These are phyloP conservation scores for Entelexis sorbosivorans DNA, from an alignment of 1,139 yeast genomes.

Conservation along the genomic window DNA sequence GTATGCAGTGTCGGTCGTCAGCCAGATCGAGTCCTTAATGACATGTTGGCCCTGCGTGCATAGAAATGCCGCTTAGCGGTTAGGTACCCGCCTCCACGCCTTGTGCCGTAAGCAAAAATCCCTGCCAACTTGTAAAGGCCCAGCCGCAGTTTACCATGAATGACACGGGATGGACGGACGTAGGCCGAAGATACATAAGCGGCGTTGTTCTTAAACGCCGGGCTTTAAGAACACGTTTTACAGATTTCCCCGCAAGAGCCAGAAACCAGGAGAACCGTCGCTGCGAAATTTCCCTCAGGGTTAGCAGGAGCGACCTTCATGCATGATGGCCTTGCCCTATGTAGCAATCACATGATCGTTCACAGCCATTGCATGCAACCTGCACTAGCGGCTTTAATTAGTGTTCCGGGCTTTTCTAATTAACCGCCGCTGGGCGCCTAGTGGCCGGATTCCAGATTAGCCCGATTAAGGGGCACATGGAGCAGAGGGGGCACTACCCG, in stretches of 20 bases:
- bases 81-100: slow-evolving; percentile 4
- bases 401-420: neutral
- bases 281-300: neutral
- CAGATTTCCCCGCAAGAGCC: neutral
- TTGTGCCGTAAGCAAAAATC: neutral
- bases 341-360: neutral
- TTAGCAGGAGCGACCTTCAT: neutral
- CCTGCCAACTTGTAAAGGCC: neutral
- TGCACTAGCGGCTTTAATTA: slow-evolving; percentile 1
- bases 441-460: neutral
- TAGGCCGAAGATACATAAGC: too few species aligned
- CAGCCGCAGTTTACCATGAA: neutral
- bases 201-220: too few species aligned
- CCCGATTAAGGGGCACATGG: neutral
- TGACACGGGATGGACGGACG: too few species aligned
- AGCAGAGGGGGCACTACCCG: neutral
- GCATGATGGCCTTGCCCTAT: neutral
- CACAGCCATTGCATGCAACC: slow-evolving; percentile 1
- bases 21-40: slow-evolving; percentile 1
- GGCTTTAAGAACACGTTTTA: too few species aligned
- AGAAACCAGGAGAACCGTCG: neutral
- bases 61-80: neutral
- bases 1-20: slow-evolving; percentile 4
- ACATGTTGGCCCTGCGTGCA: neutral
- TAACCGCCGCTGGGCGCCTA: slow-evolving; percentile 1